Conservation (phyloP, 1,284 basidiomycete species). For the Hymenochaete sp. region DNA sequence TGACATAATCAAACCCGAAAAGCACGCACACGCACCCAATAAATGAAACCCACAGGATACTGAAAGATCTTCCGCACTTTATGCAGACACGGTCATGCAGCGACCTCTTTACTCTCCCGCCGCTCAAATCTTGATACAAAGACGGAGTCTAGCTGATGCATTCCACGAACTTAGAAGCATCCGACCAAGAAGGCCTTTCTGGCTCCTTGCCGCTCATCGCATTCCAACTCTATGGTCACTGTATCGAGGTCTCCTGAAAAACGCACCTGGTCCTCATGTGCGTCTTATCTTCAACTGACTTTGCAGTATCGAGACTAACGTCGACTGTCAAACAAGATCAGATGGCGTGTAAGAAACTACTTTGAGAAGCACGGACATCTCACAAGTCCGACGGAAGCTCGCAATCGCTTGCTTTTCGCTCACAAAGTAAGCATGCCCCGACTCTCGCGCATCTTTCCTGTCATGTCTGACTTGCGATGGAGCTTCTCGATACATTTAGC, state of each 20-base stretch:
- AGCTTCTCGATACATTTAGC: constrained; percentile 59
- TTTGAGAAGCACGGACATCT: constrained; percentile 46
- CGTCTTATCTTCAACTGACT: constrained; percentile 21
- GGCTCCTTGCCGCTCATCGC: constrained; percentile 59
- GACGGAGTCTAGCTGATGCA: constrained; percentile 7
- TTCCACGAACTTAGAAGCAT: constrained; percentile 49
- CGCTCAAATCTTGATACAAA: neutral
- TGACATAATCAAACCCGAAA: too few relatives aligned
- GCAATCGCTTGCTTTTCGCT: constrained; percentile 37
- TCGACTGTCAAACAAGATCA: constrained; percentile 36
- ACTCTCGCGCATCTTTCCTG: constrained; percentile 1
- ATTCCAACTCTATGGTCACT: constrained; percentile 67
- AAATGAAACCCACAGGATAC: too few relatives aligned
- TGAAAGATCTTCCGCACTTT: too few relatives aligned
- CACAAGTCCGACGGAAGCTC: constrained; percentile 41
- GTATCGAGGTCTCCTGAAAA: constrained; percentile 59
- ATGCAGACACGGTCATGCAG: too few relatives aligned
- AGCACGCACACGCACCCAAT: too few relatives aligned
- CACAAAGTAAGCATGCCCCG: constrained; percentile 38
- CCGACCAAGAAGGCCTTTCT: constrained; percentile 62
- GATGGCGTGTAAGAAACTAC: constrained; percentile 42
- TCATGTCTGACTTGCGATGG: constrained; percentile 1
- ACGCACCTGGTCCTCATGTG: constrained; percentile 49
- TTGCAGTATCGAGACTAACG: constrained; percentile 10
- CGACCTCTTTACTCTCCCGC: constrained; percentile 1